phyloP scores from a whole-genome alignment of 2,329 filamentous ascomycete species.

The Aspergillus chevalieri region DNA sequence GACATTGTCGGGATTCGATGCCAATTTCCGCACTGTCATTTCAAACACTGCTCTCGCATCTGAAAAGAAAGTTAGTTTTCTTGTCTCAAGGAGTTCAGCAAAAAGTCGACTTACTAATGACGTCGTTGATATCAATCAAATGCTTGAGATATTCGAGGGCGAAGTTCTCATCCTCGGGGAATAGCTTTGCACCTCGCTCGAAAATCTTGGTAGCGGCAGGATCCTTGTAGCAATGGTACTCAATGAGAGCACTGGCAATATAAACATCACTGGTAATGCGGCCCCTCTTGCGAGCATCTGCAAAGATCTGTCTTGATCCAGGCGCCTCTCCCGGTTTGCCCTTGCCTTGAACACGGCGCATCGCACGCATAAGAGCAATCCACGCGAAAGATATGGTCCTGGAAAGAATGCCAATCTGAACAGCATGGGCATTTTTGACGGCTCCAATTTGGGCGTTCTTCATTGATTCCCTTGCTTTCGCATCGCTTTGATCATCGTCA shows the following conservation, averaged over 20 bases:
- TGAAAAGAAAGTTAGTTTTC: constrained; percentile 29
- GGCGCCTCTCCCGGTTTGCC: constrained; percentile 61
- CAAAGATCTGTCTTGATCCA: constrained; percentile 82
- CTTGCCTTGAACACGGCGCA: constrained; percentile 86
- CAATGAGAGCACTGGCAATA: constrained; percentile 83
- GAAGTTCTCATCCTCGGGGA: constrained; percentile 88
- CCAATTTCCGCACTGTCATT: constrained; percentile 77
- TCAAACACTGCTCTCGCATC: constrained; percentile 96
- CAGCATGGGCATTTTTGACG: constrained; percentile 60
- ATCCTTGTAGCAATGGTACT: constrained; percentile 94
- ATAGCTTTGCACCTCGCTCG: constrained; percentile 85
- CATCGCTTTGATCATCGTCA: constrained; percentile 47
- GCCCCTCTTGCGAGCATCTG: constrained; percentile 78
- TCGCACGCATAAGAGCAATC: constrained; percentile 90
- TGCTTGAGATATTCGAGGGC: constrained; percentile 95
- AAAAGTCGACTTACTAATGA: constrained; percentile 65
- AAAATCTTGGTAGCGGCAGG: constrained; percentile 90
- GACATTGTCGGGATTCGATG: constrained; percentile 67
- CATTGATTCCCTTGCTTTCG: constrained; percentile 46
- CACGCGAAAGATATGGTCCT: constrained; percentile 86
- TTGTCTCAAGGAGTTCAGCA: not conserved
- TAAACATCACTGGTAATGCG: constrained; percentile 92
- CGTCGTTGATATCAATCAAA: constrained; percentile 83
- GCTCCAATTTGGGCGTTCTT: constrained; percentile 52
- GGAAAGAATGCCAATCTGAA: constrained; percentile 69